phyloP scores from a whole-genome alignment of 2,329 filamentous ascomycete species.

The Zasmidium cellare region DNA sequence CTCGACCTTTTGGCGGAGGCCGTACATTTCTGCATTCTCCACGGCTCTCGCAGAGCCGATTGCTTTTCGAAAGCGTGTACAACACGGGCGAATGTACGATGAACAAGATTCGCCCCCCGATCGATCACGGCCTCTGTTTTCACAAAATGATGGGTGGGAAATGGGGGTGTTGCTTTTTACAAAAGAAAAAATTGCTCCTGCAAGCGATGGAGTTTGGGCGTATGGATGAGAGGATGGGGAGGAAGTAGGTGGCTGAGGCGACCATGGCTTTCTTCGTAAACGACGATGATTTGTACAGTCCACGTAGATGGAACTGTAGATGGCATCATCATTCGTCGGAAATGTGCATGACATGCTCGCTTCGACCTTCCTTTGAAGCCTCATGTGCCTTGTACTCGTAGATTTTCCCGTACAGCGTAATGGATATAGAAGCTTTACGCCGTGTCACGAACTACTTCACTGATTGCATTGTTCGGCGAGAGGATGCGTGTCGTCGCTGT shows the following conservation, averaged over 20 bases:
- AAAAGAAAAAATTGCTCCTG: not conserved
- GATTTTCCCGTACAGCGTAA: no score
- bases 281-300: no score
- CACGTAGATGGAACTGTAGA: no score
- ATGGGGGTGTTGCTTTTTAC: not conserved
- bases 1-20: not conserved
- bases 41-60: not conserved
- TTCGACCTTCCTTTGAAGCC: no score
- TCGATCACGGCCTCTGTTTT: not conserved
- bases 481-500: no score
- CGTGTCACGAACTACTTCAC: no score
- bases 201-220: slow-evolving; percentile 2
- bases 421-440: no score
- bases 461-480: no score
- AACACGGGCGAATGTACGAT: not conserved
- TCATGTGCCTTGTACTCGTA: no score
- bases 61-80: not conserved
- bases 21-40: not conserved
- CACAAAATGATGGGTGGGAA: not conserved
- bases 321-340: no score
- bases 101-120: not conserved
- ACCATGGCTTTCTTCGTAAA: no score
- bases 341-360: no score
- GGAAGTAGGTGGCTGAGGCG: not conserved
- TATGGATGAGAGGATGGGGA: not conserved